Evolutionary conservation across 345 rosid species (phyloP).

Genomic region (Kernera saxatilis): DNA sequence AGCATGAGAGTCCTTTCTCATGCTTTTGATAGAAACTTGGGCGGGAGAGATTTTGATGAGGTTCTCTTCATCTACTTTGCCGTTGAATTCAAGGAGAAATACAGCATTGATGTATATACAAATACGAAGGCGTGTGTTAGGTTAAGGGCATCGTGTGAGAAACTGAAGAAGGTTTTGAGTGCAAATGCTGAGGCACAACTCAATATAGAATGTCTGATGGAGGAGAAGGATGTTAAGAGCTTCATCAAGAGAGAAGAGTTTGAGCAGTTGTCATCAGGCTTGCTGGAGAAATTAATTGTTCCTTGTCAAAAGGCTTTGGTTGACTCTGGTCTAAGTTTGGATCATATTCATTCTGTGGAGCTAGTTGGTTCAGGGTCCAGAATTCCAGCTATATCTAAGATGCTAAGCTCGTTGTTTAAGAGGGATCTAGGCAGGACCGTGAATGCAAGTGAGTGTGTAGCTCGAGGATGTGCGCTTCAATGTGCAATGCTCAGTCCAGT

Average conservation of each 20-base stretch:
- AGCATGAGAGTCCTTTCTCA: constrained; percentile 53
- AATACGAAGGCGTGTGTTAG: constrained; percentile 53
- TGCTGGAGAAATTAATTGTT: constrained; percentile 46
- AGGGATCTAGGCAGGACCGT: constrained; percentile 60
- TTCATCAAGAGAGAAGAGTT: constrained; percentile 64
- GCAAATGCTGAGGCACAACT: constrained; percentile 67
- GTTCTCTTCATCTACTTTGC: constrained; percentile 47
- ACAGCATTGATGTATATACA: constrained; percentile 50
- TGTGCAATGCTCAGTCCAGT: constrained; percentile 71
- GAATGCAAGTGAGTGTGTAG: constrained; percentile 67
- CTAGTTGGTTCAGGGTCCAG: constrained; percentile 71
- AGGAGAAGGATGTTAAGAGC: constrained; percentile 64
- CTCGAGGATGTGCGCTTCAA: constrained; percentile 69
- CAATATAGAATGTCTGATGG: constrained; percentile 64
- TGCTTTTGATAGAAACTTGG: constrained; percentile 49
- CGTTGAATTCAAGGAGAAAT: constrained; percentile 47
- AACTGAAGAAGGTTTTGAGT: constrained; percentile 63
- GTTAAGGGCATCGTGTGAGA: constrained; percentile 59
- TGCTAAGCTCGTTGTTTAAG: constrained; percentile 40
- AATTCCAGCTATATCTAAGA: constrained; percentile 51
- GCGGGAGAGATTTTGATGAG: constrained; percentile 66
- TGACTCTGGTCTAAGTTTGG: constrained; percentile 47
- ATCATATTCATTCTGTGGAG: constrained; percentile 54
- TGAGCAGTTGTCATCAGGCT: constrained; percentile 41
- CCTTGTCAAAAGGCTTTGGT: constrained; percentile 55